A percentile compares a stretch with the other conserved stretches of the same genome.
Evolutionary conservation across 2,329 filamentous ascomycete genomes (phyloP).

Genomic region (Lithohypha guttulata): DNA sequence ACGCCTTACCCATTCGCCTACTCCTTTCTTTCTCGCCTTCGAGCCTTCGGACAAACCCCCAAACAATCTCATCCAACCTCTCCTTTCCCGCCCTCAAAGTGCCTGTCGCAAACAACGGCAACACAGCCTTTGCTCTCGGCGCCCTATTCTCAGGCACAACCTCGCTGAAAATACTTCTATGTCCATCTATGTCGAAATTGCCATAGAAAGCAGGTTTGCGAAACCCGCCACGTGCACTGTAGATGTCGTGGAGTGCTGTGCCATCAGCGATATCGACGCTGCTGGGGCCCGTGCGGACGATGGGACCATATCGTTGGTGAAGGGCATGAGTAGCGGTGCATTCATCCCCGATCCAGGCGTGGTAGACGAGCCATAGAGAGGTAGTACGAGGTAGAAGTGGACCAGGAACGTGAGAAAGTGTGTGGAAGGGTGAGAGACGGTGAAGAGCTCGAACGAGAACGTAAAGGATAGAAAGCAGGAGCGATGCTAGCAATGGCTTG

Average conservation of each 20-base stretch:
- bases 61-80: slow-evolving; percentile 33
- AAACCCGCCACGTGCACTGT: slow-evolving; percentile 43
- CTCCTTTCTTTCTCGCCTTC: slow-evolving; percentile 24
- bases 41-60: slow-evolving; percentile 34
- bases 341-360: slow-evolving; percentile 28
- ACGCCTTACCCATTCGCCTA: slow-evolving; percentile 22
- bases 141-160: slow-evolving; percentile 31
- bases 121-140: slow-evolving; percentile 40
- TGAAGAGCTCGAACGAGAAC: slow-evolving; percentile 5
- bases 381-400: slow-evolving; percentile 23
- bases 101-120: slow-evolving; percentile 40
- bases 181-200: slow-evolving; percentile 49
- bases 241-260: slow-evolving; percentile 40
- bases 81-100: slow-evolving; percentile 31
- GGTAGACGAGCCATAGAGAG: slow-evolving; percentile 26
- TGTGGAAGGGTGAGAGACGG: slow-evolving; percentile 5
- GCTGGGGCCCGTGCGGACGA: slow-evolving; percentile 31
- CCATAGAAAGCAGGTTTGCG: slow-evolving; percentile 41
- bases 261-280: slow-evolving; percentile 35
- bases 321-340: slow-evolving; percentile 23
- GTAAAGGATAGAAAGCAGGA: slow-evolving; percentile 13
- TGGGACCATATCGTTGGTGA: slow-evolving; percentile 28
- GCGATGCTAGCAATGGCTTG: neutral
- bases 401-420: slow-evolving; percentile 1
- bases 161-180: slow-evolving; percentile 40